A percentile compares a stretch with the other conserved stretches of the same genome.
Conservation (phyloP, 257 asterid species). For the Avicennia marina region DNA sequence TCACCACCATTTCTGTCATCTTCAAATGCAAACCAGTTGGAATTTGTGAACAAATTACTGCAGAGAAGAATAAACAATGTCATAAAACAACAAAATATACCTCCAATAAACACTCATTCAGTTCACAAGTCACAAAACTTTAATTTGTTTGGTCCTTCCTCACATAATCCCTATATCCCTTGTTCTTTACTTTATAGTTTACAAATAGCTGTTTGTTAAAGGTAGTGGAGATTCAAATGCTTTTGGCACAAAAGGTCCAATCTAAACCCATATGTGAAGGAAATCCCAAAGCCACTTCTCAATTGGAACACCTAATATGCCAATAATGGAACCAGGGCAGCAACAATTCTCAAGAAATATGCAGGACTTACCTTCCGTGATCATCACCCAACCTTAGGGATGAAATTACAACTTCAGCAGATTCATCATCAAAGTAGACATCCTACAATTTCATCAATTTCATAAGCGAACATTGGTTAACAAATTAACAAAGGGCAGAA, state of each 20-base stretch:
- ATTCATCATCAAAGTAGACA: constrained; percentile 91
- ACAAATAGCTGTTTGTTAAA: no score
- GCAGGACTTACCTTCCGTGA: constrained; percentile 81
- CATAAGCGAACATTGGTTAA: constrained; percentile 5
- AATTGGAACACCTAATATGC: neutral
- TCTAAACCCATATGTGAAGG: no score
- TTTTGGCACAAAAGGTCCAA: no score
- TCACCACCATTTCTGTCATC: constrained; percentile 56
- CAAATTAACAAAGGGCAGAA: neutral
- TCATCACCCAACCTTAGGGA: constrained; percentile 92
- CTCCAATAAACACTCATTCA: neutral
- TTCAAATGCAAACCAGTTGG: constrained; percentile 99
- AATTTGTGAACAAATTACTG: constrained; percentile 92
- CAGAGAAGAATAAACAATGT: constrained; percentile 22
- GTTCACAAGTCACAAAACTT: neutral
- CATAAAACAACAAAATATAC: constrained; percentile 4
- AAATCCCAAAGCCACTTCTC: no score
- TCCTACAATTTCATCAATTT: constrained; percentile 49
- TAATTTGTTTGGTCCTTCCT: no score
- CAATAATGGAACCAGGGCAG: neutral
- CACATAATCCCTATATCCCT: no score
- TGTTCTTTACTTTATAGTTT: no score
- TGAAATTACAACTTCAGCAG: constrained; percentile 97
- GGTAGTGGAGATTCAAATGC: neutral
- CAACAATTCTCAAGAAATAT: neutral